Conservation (phyloP, 2,329 filamentous ascomycete species). For the Colletotrichum limetticola region DNA sequence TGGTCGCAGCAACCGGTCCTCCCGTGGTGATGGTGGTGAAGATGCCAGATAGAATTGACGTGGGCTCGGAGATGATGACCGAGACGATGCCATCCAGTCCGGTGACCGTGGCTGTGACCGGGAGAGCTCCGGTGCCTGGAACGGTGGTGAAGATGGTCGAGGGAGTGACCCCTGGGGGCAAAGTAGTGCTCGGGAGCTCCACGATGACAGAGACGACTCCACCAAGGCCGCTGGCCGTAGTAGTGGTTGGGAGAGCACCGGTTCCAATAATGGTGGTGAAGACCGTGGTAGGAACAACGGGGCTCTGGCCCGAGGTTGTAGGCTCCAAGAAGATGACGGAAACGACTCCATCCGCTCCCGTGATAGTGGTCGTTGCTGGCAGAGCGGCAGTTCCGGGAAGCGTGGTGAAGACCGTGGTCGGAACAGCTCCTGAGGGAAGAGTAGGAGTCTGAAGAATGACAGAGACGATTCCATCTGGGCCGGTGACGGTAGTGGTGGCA, state of each 20-base stretch:
- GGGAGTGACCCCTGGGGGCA: not conserved
- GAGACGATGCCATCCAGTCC: constrained; percentile 16
- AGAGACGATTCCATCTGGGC: not conserved
- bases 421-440: not conserved
- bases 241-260: not conserved
- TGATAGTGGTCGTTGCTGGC: not conserved
- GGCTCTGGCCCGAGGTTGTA: not conserved
- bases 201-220: constrained; percentile 12
- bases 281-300: not conserved
- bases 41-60: not conserved
- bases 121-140: constrained; percentile 8
- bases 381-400: not conserved
- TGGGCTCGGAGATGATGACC: constrained; percentile 18
- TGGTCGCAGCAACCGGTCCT: constrained; percentile 2
- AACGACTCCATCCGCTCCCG: not conserved
- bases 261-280: constrained; percentile 9
- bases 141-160: constrained; percentile 18
- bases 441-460: not conserved
- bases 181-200: not conserved
- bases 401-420: not conserved
- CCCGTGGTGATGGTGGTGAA: constrained; percentile 23
- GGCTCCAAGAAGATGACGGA: constrained; percentile 9
- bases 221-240: not conserved
- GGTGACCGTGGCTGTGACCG: not conserved
- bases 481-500: not conserved